These are phyloP conservation scores for Trametes polyzona DNA, from an alignment of 1,284 basidiomycete species.

Conservation along the genomic window DNA sequence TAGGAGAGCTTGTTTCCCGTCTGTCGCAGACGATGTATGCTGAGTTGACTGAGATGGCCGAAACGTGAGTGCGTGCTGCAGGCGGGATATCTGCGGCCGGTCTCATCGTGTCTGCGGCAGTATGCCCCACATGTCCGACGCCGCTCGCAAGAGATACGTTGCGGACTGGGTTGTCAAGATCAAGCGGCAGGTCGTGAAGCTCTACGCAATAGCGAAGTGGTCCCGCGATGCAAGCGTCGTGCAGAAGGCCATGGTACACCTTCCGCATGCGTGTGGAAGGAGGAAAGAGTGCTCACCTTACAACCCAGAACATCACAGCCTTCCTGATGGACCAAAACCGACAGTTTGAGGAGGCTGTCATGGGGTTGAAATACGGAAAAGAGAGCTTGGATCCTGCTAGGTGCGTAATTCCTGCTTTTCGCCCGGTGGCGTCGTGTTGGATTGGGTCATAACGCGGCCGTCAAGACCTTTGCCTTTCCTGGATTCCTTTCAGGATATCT, in stretches of 20 bases:
- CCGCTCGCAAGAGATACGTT: conserved; percentile 79
- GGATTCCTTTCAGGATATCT: too few species aligned
- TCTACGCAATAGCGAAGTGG: conserved; percentile 87
- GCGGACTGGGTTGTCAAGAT: conserved; percentile 88
- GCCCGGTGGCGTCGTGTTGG: too few species aligned
- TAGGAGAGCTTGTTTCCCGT: conserved; percentile 77
- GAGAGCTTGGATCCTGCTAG: conserved; percentile 71
- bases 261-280: neutral
- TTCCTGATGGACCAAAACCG: conserved; percentile 84
- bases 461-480: too few species aligned
- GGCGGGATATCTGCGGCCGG: conserved; percentile 6
- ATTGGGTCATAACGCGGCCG: too few species aligned
- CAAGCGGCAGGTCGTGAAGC: conserved; percentile 88
- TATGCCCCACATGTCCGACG: conserved; percentile 83
- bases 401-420: too few species aligned
- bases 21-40: conserved; percentile 82
- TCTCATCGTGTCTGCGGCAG: conserved; percentile 43
- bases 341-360: conserved; percentile 78
- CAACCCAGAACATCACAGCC: conserved; percentile 73
- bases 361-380: conserved; percentile 65
- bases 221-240: conserved; percentile 78
- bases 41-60: conserved; percentile 81
- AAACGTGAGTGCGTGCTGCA: conserved; percentile 65
- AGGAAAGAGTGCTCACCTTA: conserved; percentile 6
- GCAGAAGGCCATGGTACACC: conserved; percentile 80